Evolutionary conservation across 164 flowering plant species (phyloP), one percentile per base, ranked within the genome.

Genomic region (Berberis thunbergii): DNA sequence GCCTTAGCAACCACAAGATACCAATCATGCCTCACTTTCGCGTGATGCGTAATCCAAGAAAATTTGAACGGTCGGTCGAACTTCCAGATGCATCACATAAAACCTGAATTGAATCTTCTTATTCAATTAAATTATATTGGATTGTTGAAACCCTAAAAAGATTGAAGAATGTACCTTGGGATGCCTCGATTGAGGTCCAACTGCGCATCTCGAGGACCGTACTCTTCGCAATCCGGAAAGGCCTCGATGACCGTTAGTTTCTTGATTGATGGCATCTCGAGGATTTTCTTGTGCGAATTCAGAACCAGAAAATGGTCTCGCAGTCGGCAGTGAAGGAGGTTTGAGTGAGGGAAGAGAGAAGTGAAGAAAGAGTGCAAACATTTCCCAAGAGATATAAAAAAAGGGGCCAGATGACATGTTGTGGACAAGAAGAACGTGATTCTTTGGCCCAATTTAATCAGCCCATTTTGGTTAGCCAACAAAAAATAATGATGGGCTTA

Each of bases 1-100:
- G 96, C 72, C 78, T 82, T 90, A 3, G 94, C 86, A 56, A 93
- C 94, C 52, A 91, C 96, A 66, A 93, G 91, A 78, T 84, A 93
- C 97, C 98, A 88, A 54, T 60, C 83, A 60, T 78, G 74, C 41
- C 93, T 93, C 65, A 89, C 98, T 63, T 75, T 85, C 8, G 96
- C 97, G 75, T 93, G 98, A 75, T 93, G 98, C 46, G 98, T 89
- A 38, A 89, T 89, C 1, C 45, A 72, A 40, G 81, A 71, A 64
- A 89, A 89, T 67, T 74, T 65, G 12, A 85, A 78, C 6, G 79
- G 67, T 45, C 82, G 75, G 44, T 72, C 26, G 26, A 26, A 26
- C 73, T 65, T 84, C 64, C 13, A 88, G 74, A 66, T 73, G 80
- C 94, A 93, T 86, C n/a, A 93, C 83, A 73, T 93, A 88, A 49